These are phyloP conservation scores for Phytopythium kandeliae DNA, from an alignment of 352 stramenopile species.

Conservation along the genomic window DNA sequence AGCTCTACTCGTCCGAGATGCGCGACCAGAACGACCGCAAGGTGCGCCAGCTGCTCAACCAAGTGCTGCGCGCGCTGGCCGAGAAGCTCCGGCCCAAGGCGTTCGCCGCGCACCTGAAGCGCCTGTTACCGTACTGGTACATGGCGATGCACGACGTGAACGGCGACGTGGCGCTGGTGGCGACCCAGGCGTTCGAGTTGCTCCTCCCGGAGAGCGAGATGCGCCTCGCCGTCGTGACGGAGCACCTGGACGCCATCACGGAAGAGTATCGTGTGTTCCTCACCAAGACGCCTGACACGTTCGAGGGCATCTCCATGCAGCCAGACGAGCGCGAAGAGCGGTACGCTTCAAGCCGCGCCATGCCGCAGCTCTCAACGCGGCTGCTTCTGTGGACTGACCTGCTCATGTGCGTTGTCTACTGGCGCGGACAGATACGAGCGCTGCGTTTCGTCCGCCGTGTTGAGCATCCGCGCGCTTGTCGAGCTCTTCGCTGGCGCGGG, in stretches of 20 bases:
- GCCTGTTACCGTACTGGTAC: conserved; percentile 74
- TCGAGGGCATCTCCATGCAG: conserved; percentile 53
- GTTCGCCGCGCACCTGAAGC: conserved; percentile 63
- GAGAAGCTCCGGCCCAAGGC: conserved; percentile 64
- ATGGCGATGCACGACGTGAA: conserved; percentile 78
- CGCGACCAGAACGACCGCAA: conserved; percentile 82
- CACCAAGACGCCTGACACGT: conserved; percentile 46
- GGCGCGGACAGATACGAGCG: conserved; percentile 27
- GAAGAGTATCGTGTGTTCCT: conserved; percentile 67
- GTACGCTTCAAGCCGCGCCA: conserved; percentile 18
- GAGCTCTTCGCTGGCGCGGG: conserved; percentile 36
- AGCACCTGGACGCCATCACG: conserved; percentile 40
- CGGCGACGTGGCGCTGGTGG: conserved; percentile 38
- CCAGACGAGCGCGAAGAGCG: conserved; percentile 64
- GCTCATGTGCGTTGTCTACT: neutral
- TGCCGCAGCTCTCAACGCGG: neutral
- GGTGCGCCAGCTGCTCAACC: conserved; percentile 68
- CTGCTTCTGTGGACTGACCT: neutral
- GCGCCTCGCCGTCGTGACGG: conserved; percentile 25
- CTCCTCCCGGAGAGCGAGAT: conserved; percentile 38
- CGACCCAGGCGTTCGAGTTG: conserved; percentile 43
- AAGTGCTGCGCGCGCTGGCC: conserved; percentile 52
- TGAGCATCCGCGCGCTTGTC: conserved; percentile 55
- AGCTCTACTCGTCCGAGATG: conserved; percentile 77
- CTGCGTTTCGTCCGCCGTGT: conserved; percentile 52